Percentiles rank a stretch among this genome's conserved stretches.
Conservation (phyloP, 75 land plant genomes). For the Sequoiadendron giganteum region DNA sequence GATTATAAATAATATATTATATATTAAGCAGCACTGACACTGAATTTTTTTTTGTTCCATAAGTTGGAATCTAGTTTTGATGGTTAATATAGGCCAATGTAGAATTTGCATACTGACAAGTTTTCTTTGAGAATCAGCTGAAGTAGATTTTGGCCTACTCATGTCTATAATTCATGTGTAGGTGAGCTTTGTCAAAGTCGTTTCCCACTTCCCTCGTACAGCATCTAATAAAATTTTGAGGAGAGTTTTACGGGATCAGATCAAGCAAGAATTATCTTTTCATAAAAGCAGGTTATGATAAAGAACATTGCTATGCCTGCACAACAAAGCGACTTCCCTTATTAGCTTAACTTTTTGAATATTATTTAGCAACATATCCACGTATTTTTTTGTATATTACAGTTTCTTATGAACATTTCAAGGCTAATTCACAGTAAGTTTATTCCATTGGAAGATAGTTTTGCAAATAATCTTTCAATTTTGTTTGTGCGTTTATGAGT, state of each 20-base stretch:
- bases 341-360: too few relatives aligned
- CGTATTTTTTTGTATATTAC: not conserved
- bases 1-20: not conserved
- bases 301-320: not conserved
- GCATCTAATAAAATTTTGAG: slow-evolving; percentile 88
- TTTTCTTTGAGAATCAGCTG: not conserved
- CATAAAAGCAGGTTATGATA: slow-evolving; percentile 32
- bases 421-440: too few relatives aligned
- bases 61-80: not conserved
- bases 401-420: not conserved
- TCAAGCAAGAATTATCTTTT: slow-evolving; percentile 33
- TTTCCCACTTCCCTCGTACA: slow-evolving; percentile 81
- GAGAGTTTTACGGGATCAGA: slow-evolving; percentile 69
- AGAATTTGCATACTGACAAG: not conserved
- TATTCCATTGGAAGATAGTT: too few relatives aligned
- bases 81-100: not conserved
- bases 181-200: slow-evolving; percentile 76
- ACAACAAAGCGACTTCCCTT: too few relatives aligned
- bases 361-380: too few relatives aligned
- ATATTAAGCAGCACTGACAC: not conserved
- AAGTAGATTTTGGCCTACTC: not conserved
- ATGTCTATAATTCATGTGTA: slow-evolving; percentile 16
- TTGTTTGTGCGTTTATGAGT: too few relatives aligned
- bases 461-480: too few relatives aligned
- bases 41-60: not conserved